These are phyloP conservation scores for Psilocybe sp. DNA, from an alignment of 768 basidiomycete species.

Conservation along the genomic window DNA sequence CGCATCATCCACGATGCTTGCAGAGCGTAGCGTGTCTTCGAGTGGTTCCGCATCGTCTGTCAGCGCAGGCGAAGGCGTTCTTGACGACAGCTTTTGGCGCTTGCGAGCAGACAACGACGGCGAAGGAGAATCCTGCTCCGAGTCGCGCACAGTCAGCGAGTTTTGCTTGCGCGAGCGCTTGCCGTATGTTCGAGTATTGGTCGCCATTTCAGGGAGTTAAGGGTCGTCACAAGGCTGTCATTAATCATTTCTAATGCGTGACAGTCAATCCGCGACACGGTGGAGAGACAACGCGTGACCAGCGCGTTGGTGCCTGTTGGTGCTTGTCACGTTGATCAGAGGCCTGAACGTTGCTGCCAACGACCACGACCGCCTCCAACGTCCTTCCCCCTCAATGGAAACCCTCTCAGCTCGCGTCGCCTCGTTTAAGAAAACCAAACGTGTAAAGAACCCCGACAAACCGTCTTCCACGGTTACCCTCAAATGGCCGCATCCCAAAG, in stretches of 20 bases:
- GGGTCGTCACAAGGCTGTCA: too few species aligned
- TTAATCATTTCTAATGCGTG: too few species aligned
- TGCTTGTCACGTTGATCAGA: constrained; percentile 15
- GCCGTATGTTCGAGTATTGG: too few species aligned
- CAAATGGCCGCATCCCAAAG: constrained; percentile 79
- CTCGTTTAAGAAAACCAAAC: constrained; percentile 65
- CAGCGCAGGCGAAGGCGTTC: too few species aligned
- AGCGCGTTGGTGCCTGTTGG: constrained; percentile 21
- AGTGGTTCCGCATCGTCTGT: too few species aligned
- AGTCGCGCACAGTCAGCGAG: too few species aligned
- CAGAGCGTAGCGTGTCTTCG: constrained; percentile 9
- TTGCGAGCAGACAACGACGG: too few species aligned
- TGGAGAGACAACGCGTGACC: constrained; percentile 31
- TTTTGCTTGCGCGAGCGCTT: too few species aligned
- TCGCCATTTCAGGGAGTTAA: too few species aligned
- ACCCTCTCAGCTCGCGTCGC: constrained; percentile 54
- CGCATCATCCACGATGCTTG: constrained; percentile 12
- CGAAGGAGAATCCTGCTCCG: too few species aligned
- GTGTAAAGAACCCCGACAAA: constrained; percentile 56
- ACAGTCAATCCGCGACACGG: too few species aligned
- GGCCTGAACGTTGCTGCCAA: constrained; percentile 7
- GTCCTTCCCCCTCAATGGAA: constrained; percentile 38
- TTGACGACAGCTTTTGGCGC: too few species aligned
- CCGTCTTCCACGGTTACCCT: constrained; percentile 40
- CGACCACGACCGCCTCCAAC: constrained; percentile 4